phyloP scores from a whole-genome alignment of 2,329 filamentous ascomycete genomes.

The Xylariaceae sp. region DNA sequence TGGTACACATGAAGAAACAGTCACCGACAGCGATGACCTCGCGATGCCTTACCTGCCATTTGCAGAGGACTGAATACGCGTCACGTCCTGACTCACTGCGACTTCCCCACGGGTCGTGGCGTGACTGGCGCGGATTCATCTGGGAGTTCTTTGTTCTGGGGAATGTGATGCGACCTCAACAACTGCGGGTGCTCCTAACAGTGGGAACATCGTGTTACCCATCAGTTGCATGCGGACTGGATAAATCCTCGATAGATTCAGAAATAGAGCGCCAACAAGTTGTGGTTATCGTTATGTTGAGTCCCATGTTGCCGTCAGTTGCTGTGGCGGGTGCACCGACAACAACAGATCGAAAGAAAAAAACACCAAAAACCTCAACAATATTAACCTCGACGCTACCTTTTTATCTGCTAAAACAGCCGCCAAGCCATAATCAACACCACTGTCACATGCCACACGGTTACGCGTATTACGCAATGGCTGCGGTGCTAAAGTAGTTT shows the following conservation, averaged over 20 bases:
- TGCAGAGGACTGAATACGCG: too few species aligned
- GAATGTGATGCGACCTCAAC: not conserved
- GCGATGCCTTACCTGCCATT: too few species aligned
- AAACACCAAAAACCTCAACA: not conserved
- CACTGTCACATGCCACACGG: slow-evolving; percentile 9
- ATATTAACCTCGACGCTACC: not conserved
- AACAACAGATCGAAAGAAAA: not conserved
- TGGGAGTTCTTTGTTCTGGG: not conserved
- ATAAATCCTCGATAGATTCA: not conserved
- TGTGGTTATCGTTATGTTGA: not conserved
- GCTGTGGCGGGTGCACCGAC: too few species aligned
- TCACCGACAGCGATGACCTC: too few species aligned
- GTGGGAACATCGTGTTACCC: not conserved
- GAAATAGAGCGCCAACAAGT: not conserved
- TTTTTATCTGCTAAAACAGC: too few species aligned
- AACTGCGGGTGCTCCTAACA: not conserved
- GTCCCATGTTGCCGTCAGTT: not conserved
- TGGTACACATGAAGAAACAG: too few species aligned
- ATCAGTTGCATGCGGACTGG: not conserved
- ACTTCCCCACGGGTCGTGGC: not conserved
- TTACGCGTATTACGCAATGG: not conserved
- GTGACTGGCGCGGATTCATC: not conserved
- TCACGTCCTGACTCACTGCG: not conserved
- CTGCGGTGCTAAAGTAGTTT: not conserved
- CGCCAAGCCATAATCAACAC: slow-evolving; percentile 3